Base-by-base conservation (phyloP, 352 stramenopile genomes). In the Globisporangium polare region DNA sequence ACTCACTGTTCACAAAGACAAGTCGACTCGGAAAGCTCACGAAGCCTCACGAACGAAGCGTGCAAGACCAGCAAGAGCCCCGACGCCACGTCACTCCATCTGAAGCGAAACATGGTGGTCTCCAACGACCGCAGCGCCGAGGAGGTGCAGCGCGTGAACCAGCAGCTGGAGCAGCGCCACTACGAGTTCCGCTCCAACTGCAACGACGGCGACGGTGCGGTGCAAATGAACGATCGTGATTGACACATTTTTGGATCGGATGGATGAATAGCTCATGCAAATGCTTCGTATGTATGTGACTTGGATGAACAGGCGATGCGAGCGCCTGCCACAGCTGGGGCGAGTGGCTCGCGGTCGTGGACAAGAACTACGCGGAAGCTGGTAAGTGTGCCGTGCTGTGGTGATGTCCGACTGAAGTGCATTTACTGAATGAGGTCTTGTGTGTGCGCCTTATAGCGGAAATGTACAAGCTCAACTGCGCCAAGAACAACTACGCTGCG, bases 111-210 rank as follows among this genome's bases (percentile, higher is more conserved):
- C 20, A 83, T 83, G 75, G 75, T 75, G 33, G 51, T 69, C 50
- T 51, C 62, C 3, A 83, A 39, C 59, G 75, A 91, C 56, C 64
- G 47, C 53, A 87, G 69, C 60, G 69, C 72, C 20, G 69, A 69
- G n/a, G 86, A 95, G 53, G 80, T 92, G 33, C 65, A 77, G 56
- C 83, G 80, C 56, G 75, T 95, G 59, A 95, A 95, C 69, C 69
- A 94, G 64, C 79, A 93, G 60, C 71, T 95, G 50, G 83, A 92
- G 71, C 78, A 94, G 63, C 86, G 86, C 22, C 82, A 91, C 68
- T 94, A 94, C 62, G 86, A 95, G 71, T 95, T 95, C 66, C 77
- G 82, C 55, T 92, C 84, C 45, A 94, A 94, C 60, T 96, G 87
- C 70, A 80, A 92, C 62, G 82, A 90, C 37, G 85, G 83, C 42